These are phyloP conservation scores for Penicillium cosmopolitanum DNA, from an alignment of 495 filamentous ascomycete genomes.

Conservation along the genomic window DNA sequence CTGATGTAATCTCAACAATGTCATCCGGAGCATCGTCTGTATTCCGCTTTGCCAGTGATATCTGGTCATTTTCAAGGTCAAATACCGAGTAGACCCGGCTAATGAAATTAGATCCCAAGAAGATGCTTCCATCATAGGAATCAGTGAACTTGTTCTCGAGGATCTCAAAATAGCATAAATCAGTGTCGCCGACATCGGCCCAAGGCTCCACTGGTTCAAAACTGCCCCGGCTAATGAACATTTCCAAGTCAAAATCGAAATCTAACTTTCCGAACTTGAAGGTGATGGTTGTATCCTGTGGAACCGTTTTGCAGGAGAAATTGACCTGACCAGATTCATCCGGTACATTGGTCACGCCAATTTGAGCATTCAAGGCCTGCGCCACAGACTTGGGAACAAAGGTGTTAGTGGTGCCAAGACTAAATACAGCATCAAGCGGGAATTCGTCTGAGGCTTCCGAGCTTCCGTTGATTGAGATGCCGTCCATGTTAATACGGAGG, in stretches of 20 bases:
- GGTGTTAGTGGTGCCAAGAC: not conserved
- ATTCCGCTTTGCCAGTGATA: conserved; percentile 10
- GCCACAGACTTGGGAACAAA: conserved; percentile 14
- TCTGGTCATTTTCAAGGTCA: conserved; percentile 17
- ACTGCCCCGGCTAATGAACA: conserved; percentile 5
- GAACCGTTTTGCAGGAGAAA: conserved; percentile 11
- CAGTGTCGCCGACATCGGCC: not conserved
- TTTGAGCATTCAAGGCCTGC: conserved; percentile 7
- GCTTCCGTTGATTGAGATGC: conserved; percentile 16
- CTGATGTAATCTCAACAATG: conserved; percentile 13
- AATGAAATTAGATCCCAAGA: conserved; percentile 15
- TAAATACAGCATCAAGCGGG: conserved; percentile 10
- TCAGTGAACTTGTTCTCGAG: not conserved
- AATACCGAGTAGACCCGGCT: conserved; percentile 12
- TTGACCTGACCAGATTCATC: conserved; percentile 12
- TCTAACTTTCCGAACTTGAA: conserved; percentile 14
- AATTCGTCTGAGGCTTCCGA: conserved; percentile 3
- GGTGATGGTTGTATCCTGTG: conserved; percentile 5
- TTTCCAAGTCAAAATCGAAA: conserved; percentile 2
- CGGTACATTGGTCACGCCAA: conserved; percentile 1
- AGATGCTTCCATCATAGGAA: conserved; percentile 1
- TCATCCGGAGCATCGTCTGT: not conserved
- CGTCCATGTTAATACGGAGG: conserved; percentile 14
- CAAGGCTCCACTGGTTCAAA: not conserved
- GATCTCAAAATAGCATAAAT: conserved; percentile 8